A percentile compares a stretch with the other conserved stretches of the same genome.
These are phyloP conservation scores for Hypocreales sp. DNA, from an alignment of 2,329 filamentous ascomycete species.

Conservation along the genomic window DNA sequence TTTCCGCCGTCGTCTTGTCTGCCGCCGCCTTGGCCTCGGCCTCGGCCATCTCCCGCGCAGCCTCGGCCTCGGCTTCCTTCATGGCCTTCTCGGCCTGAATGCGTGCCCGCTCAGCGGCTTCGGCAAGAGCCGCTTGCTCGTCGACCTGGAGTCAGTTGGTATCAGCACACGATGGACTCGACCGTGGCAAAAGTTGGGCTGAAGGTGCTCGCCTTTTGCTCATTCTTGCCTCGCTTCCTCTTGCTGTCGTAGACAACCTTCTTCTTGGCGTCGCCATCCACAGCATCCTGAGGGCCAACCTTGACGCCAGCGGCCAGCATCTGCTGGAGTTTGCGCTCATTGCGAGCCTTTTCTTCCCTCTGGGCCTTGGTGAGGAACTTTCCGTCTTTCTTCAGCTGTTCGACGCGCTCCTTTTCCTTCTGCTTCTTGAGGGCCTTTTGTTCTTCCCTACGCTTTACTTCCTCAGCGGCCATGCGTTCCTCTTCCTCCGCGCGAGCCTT, in stretches of 20 bases:
- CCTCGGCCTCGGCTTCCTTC: conserved; percentile 46
- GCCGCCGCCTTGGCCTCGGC: conserved; percentile 38
- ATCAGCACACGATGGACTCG: neutral
- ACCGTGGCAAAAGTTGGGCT: too few species aligned
- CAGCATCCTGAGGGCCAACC: conserved; percentile 43
- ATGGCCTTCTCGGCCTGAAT: conserved; percentile 51
- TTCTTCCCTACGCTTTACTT: conserved; percentile 54
- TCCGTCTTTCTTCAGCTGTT: conserved; percentile 77
- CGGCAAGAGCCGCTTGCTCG: conserved; percentile 63
- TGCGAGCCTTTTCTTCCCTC: conserved; percentile 64
- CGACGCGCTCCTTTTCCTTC: conserved; percentile 72
- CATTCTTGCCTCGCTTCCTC: conserved; percentile 54
- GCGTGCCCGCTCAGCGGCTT: conserved; percentile 58
- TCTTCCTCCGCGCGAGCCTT: conserved; percentile 50
- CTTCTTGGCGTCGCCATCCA: conserved; percentile 55
- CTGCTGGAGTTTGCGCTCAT: conserved; percentile 69
- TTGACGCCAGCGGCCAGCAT: conserved; percentile 68
- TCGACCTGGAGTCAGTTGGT: conserved; percentile 34
- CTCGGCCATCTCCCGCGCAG: conserved; percentile 39
- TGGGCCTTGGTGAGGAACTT: conserved; percentile 79
- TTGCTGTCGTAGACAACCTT: conserved; percentile 63
- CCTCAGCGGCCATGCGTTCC: conserved; percentile 49
- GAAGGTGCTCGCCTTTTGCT: conserved; percentile 29
- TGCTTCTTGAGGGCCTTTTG: conserved; percentile 67
- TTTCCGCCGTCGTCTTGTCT: conserved; percentile 37